Percentiles rank a stretch among this genome's conserved stretches.
Conservation (phyloP, 2,329 filamentous ascomycete species). For the Colletotrichum higginsianum region DNA sequence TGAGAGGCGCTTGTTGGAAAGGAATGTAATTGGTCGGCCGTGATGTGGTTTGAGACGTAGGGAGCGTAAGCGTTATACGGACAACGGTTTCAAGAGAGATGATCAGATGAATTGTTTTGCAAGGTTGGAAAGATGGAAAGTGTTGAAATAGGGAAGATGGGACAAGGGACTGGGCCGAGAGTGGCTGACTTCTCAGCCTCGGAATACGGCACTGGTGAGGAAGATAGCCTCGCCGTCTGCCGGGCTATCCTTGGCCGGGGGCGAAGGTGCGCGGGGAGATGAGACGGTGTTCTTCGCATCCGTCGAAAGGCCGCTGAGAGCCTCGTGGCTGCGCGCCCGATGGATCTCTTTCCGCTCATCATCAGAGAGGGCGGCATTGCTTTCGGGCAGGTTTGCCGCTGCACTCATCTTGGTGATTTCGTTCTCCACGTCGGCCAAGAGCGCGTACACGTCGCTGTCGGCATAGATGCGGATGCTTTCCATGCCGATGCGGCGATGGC, state of each 20-base stretch:
- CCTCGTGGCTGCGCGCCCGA: constrained; percentile 66
- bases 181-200: constrained; percentile 28
- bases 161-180: background rate
- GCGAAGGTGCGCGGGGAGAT: constrained; percentile 47
- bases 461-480: constrained; percentile 80
- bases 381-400: constrained; percentile 50
- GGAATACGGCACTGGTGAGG: constrained; percentile 45
- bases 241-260: constrained; percentile 41
- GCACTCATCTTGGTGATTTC: constrained; percentile 66
- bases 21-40: constrained; percentile 38
- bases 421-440: constrained; percentile 77
- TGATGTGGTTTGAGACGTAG: constrained; percentile 41
- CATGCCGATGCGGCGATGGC: constrained; percentile 59
- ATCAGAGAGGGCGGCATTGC: constrained; percentile 51
- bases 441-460: constrained; percentile 75
- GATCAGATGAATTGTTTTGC: constrained; percentile 15
- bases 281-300: constrained; percentile 50
- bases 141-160: constrained; percentile 17
- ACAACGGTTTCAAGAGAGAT: constrained; percentile 31
- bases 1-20: constrained; percentile 36
- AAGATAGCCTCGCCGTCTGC: constrained; percentile 38
- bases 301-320: constrained; percentile 56
- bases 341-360: constrained; percentile 60
- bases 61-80: constrained; percentile 35
- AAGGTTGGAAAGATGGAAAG: constrained; percentile 7